phyloP scores from a whole-genome alignment of 306 rosid genomes.

The Gynostemma pentaphyllum region DNA sequence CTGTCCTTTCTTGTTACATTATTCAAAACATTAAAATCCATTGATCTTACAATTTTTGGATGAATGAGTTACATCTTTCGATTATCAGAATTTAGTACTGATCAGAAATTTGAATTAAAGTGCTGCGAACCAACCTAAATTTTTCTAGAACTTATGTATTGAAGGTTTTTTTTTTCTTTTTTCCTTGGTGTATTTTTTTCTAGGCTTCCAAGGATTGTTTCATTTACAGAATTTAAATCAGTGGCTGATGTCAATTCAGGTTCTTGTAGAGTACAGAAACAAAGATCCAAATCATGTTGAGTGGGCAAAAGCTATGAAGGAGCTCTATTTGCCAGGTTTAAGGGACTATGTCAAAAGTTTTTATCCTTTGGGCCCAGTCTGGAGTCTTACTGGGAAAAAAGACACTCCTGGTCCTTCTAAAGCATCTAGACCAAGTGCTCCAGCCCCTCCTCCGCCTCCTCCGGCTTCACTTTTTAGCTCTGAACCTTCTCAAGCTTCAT shows the following conservation, averaged over 20 bases:
- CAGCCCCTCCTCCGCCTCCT: conserved; percentile 85
- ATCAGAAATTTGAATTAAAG: not conserved
- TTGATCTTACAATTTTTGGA: not conserved
- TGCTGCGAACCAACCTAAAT: not conserved
- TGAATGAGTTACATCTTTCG: not conserved
- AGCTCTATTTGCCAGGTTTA: conserved; percentile 84
- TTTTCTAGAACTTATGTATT: not conserved
- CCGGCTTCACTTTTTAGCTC: conserved; percentile 76
- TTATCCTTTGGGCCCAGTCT: conserved; percentile 84
- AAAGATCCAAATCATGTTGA: conserved; percentile 91
- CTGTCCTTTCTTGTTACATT: not conserved
- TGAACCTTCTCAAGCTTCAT: conserved; percentile 70
- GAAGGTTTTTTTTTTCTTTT: not conserved
- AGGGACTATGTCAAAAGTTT: conserved; percentile 78
- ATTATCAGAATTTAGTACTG: not conserved
- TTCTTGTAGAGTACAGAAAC: conserved; percentile 78
- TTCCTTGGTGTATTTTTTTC: not conserved
- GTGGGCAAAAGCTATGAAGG: conserved; percentile 96
- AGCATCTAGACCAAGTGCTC: conserved; percentile 44
- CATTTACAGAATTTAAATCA: not conserved
- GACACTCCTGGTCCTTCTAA: conserved; percentile 39
- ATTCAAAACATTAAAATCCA: not conserved
- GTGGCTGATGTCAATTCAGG: conserved; percentile 29
- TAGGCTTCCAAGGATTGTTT: not conserved
- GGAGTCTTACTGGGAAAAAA: conserved; percentile 69